phyloP scores from a whole-genome alignment of 305 asterid species.

The Lippia alba region DNA sequence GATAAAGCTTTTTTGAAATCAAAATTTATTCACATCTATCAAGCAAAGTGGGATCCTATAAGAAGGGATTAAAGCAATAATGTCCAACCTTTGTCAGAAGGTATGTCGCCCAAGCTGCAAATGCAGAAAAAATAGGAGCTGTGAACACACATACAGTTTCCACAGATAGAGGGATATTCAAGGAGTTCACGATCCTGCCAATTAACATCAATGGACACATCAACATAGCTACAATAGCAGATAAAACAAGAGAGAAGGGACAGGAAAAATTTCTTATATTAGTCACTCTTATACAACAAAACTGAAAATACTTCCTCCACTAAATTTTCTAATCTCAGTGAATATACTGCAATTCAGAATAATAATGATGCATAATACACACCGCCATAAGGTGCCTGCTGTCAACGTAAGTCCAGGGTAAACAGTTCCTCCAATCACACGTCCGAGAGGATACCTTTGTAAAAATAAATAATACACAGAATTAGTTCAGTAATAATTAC shows the following conservation, averaged over 20 bases:
- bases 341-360: conserved; percentile 27
- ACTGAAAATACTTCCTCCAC: conserved; percentile 17
- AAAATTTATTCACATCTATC: neutral
- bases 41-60: conserved; percentile 15
- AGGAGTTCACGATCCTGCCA: conserved; percentile 81
- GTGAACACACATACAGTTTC: conserved; percentile 99
- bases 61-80: conserved; percentile 20
- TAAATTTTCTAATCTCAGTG: conserved; percentile 11
- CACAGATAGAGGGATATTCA: conserved; percentile 94
- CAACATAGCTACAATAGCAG: conserved; percentile 23
- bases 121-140: conserved; percentile 97
- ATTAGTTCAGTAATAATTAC: conserved; percentile 18
- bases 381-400: conserved; percentile 98
- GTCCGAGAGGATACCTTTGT: conserved; percentile 97
- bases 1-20: conserved; percentile 25
- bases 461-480: conserved; percentile 38
- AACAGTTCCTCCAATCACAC: conserved; percentile 99
- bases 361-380: conserved; percentile 31
- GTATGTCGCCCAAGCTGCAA: conserved; percentile 99
- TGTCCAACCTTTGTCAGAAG: conserved; percentile 92
- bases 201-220: conserved; percentile 34
- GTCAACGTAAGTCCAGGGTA: conserved; percentile 98
- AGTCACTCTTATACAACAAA: conserved; percentile 1
- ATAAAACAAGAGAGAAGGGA: neutral
- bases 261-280: conserved; percentile 12